These are phyloP conservation scores for Talaromyces borbonicus DNA, from an alignment of 495 filamentous ascomycete genomes.

Conservation along the genomic window DNA sequence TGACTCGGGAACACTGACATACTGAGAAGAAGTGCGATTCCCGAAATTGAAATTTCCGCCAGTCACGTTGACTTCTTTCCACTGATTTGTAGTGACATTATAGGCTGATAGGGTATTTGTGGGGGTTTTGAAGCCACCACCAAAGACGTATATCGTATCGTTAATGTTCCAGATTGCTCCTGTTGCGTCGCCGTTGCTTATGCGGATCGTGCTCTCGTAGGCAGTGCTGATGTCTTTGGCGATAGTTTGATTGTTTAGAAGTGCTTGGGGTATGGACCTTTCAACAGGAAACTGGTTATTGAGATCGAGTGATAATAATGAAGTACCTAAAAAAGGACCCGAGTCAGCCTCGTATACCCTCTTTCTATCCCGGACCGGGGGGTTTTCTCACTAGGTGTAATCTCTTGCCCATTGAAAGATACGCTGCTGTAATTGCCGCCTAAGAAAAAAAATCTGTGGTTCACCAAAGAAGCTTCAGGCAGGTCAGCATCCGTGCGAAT, in stretches of 20 bases:
- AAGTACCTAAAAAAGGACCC: neutral
- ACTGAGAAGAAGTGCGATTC: constrained; percentile 8
- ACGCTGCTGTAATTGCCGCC: constrained; percentile 10
- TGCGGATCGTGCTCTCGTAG: neutral
- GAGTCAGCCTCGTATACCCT: neutral
- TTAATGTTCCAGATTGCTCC: constrained; percentile 9
- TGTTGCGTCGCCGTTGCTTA: constrained; percentile 3
- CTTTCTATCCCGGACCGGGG: neutral
- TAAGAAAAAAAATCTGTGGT: constrained; percentile 9
- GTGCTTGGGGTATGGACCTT: constrained; percentile 4
- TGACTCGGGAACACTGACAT: constrained; percentile 7
- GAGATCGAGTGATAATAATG: constrained; percentile 6
- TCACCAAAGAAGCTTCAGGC: constrained; percentile 8
- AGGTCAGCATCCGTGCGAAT: constrained; percentile 1
- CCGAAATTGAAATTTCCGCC: constrained; percentile 11
- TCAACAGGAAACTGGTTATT: constrained; percentile 8
- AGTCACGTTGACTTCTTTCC: constrained; percentile 7
- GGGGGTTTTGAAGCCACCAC: constrained; percentile 9
- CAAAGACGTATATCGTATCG: constrained; percentile 8
- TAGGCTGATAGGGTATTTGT: constrained; percentile 7
- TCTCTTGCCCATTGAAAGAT: constrained; percentile 7
- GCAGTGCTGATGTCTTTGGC: neutral
- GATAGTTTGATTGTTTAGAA: constrained; percentile 4
- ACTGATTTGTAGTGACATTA: constrained; percentile 6
- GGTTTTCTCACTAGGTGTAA: constrained; percentile 7